These are phyloP conservation scores for Coleophoma cylindrospora DNA, from an alignment of 2,329 filamentous ascomycete species.

Conservation along the genomic window DNA sequence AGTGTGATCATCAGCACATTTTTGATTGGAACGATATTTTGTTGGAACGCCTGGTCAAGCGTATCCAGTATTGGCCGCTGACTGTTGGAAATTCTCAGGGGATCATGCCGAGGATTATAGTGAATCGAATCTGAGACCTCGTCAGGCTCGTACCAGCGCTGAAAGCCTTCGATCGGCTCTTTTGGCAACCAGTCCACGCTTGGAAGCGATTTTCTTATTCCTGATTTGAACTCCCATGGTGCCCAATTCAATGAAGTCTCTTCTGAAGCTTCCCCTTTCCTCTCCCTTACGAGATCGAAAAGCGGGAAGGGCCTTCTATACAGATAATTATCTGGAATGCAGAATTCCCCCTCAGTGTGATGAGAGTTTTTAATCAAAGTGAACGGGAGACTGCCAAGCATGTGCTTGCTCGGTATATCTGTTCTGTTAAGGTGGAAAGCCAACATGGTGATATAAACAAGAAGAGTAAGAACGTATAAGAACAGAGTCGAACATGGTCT, in stretches of 20 bases:
- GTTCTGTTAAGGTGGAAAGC: too few relatives aligned
- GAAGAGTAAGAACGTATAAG: too few relatives aligned
- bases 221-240: too few relatives aligned
- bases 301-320: too few relatives aligned
- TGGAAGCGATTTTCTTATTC: too few relatives aligned
- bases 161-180: slow-evolving; percentile 23
- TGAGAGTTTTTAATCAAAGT: slow-evolving; percentile 5
- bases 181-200: slow-evolving; percentile 23
- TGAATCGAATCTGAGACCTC: slow-evolving; percentile 4
- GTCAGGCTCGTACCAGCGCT: slow-evolving; percentile 21
- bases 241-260: too few relatives aligned
- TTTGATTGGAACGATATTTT: slow-evolving; percentile 28
- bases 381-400: slow-evolving; percentile 27
- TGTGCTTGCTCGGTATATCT: not conserved
- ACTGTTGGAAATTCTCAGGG: slow-evolving; percentile 31
- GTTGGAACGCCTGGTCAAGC: slow-evolving; percentile 23
- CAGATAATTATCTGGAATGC: too few relatives aligned
- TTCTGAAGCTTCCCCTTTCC: too few relatives aligned
- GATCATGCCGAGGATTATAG: slow-evolving; percentile 30
- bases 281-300: too few relatives aligned
- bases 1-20: slow-evolving; percentile 32
- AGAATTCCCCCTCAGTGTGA: too few relatives aligned
- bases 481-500: too few relatives aligned
- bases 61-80: slow-evolving; percentile 25
- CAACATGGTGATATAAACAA: too few relatives aligned